A percentile compares a stretch with the other conserved stretches of the same genome.
Evolutionary conservation across 2,329 filamentous ascomycete genomes (phyloP).

Genomic region (Pseudocercospora vitis): DNA sequence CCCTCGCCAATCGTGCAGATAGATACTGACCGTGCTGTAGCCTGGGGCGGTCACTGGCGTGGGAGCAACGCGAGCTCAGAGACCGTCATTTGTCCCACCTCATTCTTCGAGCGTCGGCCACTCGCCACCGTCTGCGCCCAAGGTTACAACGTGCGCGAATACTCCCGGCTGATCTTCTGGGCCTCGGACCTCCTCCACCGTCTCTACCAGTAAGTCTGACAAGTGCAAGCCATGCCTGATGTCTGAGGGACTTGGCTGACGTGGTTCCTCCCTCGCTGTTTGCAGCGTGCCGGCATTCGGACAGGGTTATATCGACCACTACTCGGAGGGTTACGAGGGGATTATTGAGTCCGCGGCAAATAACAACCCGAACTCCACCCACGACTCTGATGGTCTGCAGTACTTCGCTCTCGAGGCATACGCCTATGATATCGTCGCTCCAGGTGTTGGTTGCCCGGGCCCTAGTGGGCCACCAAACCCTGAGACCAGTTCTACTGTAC

Average conservation of each 20-base stretch:
- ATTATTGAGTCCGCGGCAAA: conserved; percentile 55
- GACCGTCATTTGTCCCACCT: conserved; percentile 68
- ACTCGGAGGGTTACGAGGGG: conserved; percentile 58
- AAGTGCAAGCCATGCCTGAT: too few relatives aligned
- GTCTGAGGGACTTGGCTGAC: too few relatives aligned
- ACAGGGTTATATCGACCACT: conserved; percentile 63
- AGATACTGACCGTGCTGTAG: conserved; percentile 39
- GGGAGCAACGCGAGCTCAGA: conserved; percentile 64
- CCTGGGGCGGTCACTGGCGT: conserved; percentile 68
- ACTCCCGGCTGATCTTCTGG: conserved; percentile 62
- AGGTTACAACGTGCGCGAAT: conserved; percentile 62
- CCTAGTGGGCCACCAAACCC: conserved; percentile 21
- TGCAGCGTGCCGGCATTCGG: conserved; percentile 60
- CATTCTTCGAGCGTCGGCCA: conserved; percentile 58
- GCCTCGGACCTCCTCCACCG: conserved; percentile 67
- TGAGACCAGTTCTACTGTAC: conserved; percentile 15
- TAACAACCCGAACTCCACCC: conserved; percentile 50
- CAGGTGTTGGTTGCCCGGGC: conserved; percentile 63
- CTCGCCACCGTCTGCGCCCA: conserved; percentile 61
- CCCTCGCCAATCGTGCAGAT: neutral
- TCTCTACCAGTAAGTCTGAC: too few relatives aligned
- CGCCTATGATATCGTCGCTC: conserved; percentile 63
- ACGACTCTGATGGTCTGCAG: conserved; percentile 64
- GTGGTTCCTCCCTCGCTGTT: too few relatives aligned
- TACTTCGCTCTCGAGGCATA: conserved; percentile 70